Evolutionary conservation across 352 stramenopile genomes (phyloP).

Genomic region (Globisporangium spinosum): DNA sequence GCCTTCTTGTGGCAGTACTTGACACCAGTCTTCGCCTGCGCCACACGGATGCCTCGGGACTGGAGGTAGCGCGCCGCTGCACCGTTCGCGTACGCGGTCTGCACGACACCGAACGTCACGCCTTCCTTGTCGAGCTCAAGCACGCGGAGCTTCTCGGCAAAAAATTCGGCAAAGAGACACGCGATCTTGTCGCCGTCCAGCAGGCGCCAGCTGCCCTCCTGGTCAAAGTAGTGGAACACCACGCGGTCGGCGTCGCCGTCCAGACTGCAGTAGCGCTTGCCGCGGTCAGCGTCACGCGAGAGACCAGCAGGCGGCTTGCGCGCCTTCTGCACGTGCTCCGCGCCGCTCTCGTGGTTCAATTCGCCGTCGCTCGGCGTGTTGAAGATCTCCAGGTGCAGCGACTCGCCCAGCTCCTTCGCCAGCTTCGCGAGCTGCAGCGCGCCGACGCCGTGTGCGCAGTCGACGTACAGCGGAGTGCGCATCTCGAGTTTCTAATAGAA

Average conservation of each 20-base stretch:
- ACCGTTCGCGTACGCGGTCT: slow-evolving; percentile 99
- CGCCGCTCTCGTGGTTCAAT: slow-evolving; percentile 96
- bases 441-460: slow-evolving; percentile 93
- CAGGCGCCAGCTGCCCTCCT: slow-evolving; percentile 72
- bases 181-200: slow-evolving; percentile 99
- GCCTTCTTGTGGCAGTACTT: slow-evolving; percentile 97
- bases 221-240: slow-evolving; percentile 95
- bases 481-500: slow-evolving; percentile 60
- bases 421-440: slow-evolving; percentile 75
- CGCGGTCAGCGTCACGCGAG: slow-evolving; percentile 56
- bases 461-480: slow-evolving; percentile 83
- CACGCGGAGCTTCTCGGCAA: slow-evolving; percentile 87
- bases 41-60: slow-evolving; percentile 63
- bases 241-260: slow-evolving; percentile 98
- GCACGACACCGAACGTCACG: slow-evolving; percentile 93
- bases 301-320: slow-evolving; percentile 70
- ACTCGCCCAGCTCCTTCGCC: slow-evolving; percentile 74
- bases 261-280: slow-evolving; percentile 90
- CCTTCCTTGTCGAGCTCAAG: slow-evolving; percentile 70
- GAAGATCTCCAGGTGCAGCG: slow-evolving; percentile 78
- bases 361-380: slow-evolving; percentile 82
- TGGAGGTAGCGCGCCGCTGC: slow-evolving; percentile 90
- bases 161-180: slow-evolving; percentile 93
- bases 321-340: slow-evolving; percentile 96
- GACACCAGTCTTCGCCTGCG: slow-evolving; percentile 95